Base-by-base conservation (phyloP, 1,139 yeast species). In the Suhomyces bribrorum region DNA sequence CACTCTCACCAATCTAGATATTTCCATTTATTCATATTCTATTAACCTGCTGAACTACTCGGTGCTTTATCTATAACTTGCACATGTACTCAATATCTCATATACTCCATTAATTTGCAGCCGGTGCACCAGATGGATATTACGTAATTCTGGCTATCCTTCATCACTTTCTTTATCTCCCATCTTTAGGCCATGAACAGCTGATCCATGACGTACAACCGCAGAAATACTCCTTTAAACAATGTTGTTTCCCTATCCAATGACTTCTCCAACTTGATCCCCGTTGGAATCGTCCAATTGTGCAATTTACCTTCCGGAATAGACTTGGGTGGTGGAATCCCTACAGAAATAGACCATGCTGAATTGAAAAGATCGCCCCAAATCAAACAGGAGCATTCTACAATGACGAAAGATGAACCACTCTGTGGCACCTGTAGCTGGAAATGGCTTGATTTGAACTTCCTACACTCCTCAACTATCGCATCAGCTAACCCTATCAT, bases 271-370 rank as follows among this genome's bases (percentile, higher is more conserved):
- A 53, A 55, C 2, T 64, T 74, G 20, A 52, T 67, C 1, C 77
- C 79, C 0, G 53, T 79, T 1, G 88, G 86, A 0, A 61, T 71
- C 0, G 47, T 82, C 1, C 63, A 62, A 47, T 59, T 76, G 35
- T 54, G 56, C 36, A 61, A 69, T 26, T 46, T 69, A 2, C 83
- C 84, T 2, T 32, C 46, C 2, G 43, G 47, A 6, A 36, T 40
- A 3, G 51, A 55, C 2, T 62, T 57, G 24, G 53, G 53, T 32
- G 48, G 49, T 14, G 59, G 57, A 3, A 26, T 51, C n/a, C 24
- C 38, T 5, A 39, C 34, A 14, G 36, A 36, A 2, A 15, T 29
- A 20, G 23, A 20, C 23, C 18, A 9, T 14, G 14, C 22, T 31
- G 28, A 8, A 14, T 17, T 15, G 23, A 2, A 27, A n/a, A 27